Evolutionary conservation across 352 stramenopile genomes (phyloP).

Genomic region (Blastocystis sp.): DNA sequence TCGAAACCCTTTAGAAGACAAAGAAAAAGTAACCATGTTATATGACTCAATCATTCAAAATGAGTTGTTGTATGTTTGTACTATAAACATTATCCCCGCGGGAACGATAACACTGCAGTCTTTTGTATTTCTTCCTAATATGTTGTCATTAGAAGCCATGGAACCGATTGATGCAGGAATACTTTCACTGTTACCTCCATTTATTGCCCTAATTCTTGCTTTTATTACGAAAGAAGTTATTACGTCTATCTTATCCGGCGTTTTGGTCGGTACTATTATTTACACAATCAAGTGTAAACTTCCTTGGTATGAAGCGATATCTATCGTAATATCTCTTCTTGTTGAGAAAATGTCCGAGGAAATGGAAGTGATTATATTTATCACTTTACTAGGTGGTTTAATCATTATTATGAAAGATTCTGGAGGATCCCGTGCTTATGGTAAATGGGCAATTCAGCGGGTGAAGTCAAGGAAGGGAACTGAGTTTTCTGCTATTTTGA

Average conservation of each 20-base stretch:
- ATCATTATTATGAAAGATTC: conserved; percentile 59
- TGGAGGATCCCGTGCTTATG: conserved; percentile 26
- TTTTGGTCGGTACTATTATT: conserved; percentile 52
- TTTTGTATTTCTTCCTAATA: not conserved
- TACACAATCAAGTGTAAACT: conserved; percentile 18
- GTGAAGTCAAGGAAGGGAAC: conserved; percentile 34
- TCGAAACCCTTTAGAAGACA: not conserved
- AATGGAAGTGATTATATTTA: conserved; percentile 60
- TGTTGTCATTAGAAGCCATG: not conserved
- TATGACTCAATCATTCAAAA: not conserved
- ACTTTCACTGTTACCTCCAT: conserved; percentile 41
- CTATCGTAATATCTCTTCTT: conserved; percentile 24
- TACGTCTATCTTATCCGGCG: conserved; percentile 13
- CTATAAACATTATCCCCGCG: not conserved
- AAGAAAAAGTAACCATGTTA: not conserved
- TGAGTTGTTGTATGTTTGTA: not conserved
- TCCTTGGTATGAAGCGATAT: not conserved
- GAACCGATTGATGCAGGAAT: conserved; percentile 26
- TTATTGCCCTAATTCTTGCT: conserved; percentile 24
- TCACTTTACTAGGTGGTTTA: conserved; percentile 26
- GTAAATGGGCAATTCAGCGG: conserved; percentile 39
- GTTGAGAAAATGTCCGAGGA: conserved; percentile 58
- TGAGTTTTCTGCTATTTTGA: conserved; percentile 38
- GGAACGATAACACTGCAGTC: not conserved
- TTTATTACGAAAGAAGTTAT: conserved; percentile 61